Evolutionary conservation across 2,329 filamentous ascomycete genomes (phyloP).

Genomic region (Beauveria scarabaeidicola): DNA sequence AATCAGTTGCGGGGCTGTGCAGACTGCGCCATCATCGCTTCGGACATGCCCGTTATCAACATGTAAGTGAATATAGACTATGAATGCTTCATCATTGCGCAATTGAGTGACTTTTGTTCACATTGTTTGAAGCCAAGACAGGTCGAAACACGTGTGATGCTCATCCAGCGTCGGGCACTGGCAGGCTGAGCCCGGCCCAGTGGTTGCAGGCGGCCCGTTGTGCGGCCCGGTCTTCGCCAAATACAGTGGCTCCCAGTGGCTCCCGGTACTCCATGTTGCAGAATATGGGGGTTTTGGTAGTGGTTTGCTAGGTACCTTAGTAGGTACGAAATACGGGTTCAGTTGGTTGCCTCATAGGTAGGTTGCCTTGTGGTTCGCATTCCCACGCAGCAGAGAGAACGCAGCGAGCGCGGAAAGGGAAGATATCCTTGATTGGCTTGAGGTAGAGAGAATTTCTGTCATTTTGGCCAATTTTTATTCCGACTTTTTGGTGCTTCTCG

Average conservation of each 20-base stretch:
- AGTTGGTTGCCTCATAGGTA: neutral
- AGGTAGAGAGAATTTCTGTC: too few relatives aligned
- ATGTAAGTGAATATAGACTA: neutral
- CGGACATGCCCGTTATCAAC: neutral
- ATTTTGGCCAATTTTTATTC: too few relatives aligned
- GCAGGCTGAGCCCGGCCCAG: slow-evolving; percentile 1
- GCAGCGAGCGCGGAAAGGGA: neutral
- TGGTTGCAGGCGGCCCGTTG: slow-evolving; percentile 6
- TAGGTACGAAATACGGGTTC: too few relatives aligned
- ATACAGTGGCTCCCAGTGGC: too few relatives aligned
- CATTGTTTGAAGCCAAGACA: neutral
- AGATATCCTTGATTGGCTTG: too few relatives aligned
- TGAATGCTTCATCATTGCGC: neutral
- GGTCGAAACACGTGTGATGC: neutral
- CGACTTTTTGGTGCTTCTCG: too few relatives aligned
- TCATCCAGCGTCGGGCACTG: neutral
- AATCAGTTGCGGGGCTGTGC: neutral
- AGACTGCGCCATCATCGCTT: neutral
- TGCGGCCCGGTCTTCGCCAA: neutral
- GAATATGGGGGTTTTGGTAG: too few relatives aligned
- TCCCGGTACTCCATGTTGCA: too few relatives aligned
- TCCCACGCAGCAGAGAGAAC: neutral
- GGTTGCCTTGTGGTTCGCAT: slow-evolving; percentile 8
- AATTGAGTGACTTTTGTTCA: neutral
- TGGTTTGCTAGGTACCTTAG: too few relatives aligned